Conservation (phyloP, 2,329 filamentous ascomycete species). For the Xylaria digitata region DNA sequence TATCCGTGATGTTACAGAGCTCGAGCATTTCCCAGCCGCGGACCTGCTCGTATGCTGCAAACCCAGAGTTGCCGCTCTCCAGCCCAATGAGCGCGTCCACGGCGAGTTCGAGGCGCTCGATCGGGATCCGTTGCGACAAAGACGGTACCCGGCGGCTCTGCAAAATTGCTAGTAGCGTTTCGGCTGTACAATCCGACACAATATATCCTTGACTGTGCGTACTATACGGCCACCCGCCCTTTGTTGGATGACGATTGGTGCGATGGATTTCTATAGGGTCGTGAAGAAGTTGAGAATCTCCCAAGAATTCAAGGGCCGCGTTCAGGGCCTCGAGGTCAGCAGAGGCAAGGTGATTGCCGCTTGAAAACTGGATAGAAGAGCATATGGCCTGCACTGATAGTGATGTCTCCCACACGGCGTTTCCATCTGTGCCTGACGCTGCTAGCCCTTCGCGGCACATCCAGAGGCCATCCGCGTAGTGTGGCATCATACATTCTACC, state of each 20-base stretch:
- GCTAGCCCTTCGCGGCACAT: conserved; percentile 26
- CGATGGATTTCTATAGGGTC: conserved; percentile 19
- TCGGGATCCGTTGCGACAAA: conserved; percentile 1
- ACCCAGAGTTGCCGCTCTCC: conserved; percentile 9
- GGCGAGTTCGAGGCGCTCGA: conserved; percentile 9
- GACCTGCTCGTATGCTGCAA: conserved; percentile 17
- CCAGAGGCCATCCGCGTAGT: conserved; percentile 16
- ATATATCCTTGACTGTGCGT: conserved; percentile 18
- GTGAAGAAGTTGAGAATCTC: conserved; percentile 24
- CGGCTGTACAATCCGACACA: conserved; percentile 23
- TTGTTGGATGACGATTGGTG: conserved; percentile 23
- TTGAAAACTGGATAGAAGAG: not conserved
- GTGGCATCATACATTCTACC: conserved; percentile 9
- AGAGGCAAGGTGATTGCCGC: not conserved
- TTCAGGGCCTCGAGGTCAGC: conserved; percentile 8
- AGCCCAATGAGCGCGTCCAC: conserved; percentile 23
- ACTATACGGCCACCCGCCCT: conserved; percentile 24
- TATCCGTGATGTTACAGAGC: conserved; percentile 25
- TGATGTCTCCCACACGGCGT: conserved; percentile 20
- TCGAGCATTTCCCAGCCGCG: conserved; percentile 17
- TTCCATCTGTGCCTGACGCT: conserved; percentile 25
- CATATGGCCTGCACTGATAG: conserved; percentile 18
- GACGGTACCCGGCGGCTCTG: not conserved
- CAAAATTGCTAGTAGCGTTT: conserved; percentile 16
- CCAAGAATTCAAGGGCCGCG: conserved; percentile 18